These are phyloP conservation scores for Pichia gijzeniarum DNA, from an alignment of 805 yeast species.

Conservation along the genomic window DNA sequence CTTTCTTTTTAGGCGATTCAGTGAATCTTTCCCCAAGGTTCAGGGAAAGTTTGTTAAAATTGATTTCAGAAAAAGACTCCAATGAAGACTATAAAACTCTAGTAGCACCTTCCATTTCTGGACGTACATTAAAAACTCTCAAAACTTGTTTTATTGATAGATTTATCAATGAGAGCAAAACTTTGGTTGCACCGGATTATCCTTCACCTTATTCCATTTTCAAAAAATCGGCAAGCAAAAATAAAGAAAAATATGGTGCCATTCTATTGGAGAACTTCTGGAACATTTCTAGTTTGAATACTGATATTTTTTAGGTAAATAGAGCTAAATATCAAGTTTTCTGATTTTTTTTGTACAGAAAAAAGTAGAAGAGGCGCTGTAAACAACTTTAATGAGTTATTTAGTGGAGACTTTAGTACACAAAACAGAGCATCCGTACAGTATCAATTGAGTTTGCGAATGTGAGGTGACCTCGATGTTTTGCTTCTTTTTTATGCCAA, in stretches of 20 bases:
- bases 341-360: no score
- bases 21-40: background rate
- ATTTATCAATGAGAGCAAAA: background rate
- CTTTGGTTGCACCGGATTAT: background rate
- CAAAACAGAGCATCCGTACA: no score
- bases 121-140: background rate
- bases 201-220: slow-evolving; percentile 1
- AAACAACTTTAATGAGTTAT: no score
- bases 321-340: no score
- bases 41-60: background rate
- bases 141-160: background rate
- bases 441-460: no score
- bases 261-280: background rate
- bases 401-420: no score
- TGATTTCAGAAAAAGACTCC: background rate
- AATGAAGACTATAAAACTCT: background rate
- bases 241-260: background rate
- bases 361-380: no score
- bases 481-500: no score
- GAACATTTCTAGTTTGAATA: background rate
- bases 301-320: background rate
- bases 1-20: background rate
- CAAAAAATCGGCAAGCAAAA: background rate
- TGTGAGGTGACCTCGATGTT: no score
- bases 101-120: slow-evolving; percentile 1